Evolutionary conservation across 1,284 basidiomycete species (phyloP).

Genomic region (Peniophora sp.): DNA sequence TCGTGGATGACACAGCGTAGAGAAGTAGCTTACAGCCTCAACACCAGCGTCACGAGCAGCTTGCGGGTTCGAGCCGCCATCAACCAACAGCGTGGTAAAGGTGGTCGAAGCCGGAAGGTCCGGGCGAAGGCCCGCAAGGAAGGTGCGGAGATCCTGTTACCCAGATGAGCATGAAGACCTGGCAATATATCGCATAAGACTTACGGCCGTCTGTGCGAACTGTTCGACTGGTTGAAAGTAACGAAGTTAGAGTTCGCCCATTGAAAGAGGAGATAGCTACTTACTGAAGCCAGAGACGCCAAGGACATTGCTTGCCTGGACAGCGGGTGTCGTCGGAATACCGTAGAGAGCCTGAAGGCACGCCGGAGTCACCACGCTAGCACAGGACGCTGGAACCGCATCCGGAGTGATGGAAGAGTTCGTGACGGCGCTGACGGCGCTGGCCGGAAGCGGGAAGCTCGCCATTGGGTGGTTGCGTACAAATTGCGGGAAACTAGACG

Average conservation of each 20-base stretch:
- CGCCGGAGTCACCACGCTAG: constrained; percentile 16
- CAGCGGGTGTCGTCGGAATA: constrained; percentile 22
- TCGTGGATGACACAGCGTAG: constrained; percentile 12
- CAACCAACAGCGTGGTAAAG: constrained; percentile 20
- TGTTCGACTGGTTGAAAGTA: constrained; percentile 7
- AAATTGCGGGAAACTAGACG: constrained; percentile 4
- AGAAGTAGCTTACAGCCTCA: constrained; percentile 13
- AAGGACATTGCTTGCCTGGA: constrained; percentile 18
- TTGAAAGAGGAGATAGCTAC: not conserved
- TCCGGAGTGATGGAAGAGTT: constrained; percentile 3
- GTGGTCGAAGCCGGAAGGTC: constrained; percentile 24
- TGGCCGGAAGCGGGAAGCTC: not conserved
- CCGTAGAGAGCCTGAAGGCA: constrained; percentile 23
- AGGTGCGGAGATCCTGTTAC: constrained; percentile 9
- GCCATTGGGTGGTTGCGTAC: constrained; percentile 1
- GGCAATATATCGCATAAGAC: constrained; percentile 4
- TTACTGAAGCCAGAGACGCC: constrained; percentile 25
- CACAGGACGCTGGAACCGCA: constrained; percentile 14
- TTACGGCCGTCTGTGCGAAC: constrained; percentile 14
- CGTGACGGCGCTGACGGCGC: constrained; percentile 7
- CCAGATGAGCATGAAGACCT: not conserved
- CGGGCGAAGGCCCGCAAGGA: constrained; percentile 20
- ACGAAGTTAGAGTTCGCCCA: not conserved
- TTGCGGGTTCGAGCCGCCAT: constrained; percentile 24
- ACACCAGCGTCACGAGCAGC: constrained; percentile 21